These are phyloP conservation scores for Oryza glaberrima DNA, from an alignment of 176 grass and related monocot species.

Conservation along the genomic window DNA sequence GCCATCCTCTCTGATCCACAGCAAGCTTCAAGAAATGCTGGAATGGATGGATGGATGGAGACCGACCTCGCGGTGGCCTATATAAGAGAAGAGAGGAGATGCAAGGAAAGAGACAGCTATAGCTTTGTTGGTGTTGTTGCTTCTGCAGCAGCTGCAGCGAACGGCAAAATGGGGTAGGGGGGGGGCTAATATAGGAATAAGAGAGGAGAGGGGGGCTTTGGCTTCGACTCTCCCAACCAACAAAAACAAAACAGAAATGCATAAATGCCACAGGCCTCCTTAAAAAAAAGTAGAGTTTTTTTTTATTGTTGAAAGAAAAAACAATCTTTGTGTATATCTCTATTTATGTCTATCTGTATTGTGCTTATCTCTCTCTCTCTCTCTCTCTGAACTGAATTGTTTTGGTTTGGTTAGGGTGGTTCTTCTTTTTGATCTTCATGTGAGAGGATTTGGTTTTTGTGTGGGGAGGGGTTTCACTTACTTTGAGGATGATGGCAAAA, in stretches of 20 bases:
- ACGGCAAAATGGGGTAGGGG: not conserved
- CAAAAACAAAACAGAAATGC: slow-evolving; percentile 30
- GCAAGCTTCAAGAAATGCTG: too few relatives aligned
- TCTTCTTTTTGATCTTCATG: not conserved
- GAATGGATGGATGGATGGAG: not conserved
- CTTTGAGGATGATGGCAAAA: slow-evolving; percentile 54
- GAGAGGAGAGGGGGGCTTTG: not conserved
- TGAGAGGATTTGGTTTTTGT: slow-evolving; percentile 40
- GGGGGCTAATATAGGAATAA: slow-evolving; percentile 39
- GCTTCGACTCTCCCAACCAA: not conserved
- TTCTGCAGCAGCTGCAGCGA: not conserved
- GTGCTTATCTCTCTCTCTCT: not conserved
- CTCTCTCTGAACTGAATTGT: not conserved
- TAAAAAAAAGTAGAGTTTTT: not conserved
- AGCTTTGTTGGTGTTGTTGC: slow-evolving; percentile 13
- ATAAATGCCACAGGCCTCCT: not conserved
- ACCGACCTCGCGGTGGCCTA: too few relatives aligned
- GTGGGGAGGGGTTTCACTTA: slow-evolving; percentile 25
- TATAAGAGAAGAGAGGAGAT: not conserved
- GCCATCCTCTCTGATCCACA: not conserved
- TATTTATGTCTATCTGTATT: not conserved
- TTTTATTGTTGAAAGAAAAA: too few relatives aligned
- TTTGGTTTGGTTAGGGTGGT: not conserved
- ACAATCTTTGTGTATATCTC: too few relatives aligned
- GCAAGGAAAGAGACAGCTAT: slow-evolving; percentile 38